Conservation (phyloP, 2,329 filamentous ascomycete genomes). For the Fusarium buxicola region DNA sequence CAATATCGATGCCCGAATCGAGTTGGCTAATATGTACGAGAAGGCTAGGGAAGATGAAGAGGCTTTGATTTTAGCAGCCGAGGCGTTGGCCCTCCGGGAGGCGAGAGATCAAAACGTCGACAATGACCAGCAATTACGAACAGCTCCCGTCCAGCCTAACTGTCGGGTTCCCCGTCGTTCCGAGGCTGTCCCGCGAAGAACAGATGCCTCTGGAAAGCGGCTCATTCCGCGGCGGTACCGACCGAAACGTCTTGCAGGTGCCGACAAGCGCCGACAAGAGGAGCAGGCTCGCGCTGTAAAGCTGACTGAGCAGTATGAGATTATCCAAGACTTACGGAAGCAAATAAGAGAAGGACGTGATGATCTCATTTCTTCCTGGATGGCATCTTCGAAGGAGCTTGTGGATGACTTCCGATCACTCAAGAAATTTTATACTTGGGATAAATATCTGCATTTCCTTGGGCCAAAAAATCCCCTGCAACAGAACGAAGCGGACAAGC, state of each 20-base stretch:
- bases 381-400: conserved; percentile 68
- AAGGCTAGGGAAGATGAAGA: conserved; percentile 77
- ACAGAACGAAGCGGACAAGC: conserved; percentile 37
- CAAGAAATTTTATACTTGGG: conserved; percentile 74
- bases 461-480: conserved; percentile 50
- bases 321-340: conserved; percentile 57
- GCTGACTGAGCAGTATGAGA: conserved; percentile 56
- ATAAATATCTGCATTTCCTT: conserved; percentile 71
- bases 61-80: conserved; percentile 80
- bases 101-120: conserved; percentile 50
- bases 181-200: conserved; percentile 19
- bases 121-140: conserved; percentile 5
- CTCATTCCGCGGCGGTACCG: conserved; percentile 56
- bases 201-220: conserved; percentile 30
- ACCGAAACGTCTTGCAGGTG: conserved; percentile 59
- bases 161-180: conserved; percentile 27
- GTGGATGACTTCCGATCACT: conserved; percentile 73
- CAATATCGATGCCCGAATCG: conserved; percentile 80
- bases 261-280: conserved; percentile 58
- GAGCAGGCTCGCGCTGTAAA: conserved; percentile 57
- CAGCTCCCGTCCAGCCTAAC: conserved; percentile 7
- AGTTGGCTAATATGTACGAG: conserved; percentile 88
- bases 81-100: conserved; percentile 75
- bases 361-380: conserved; percentile 64
- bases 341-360: conserved; percentile 56